A percentile compares a stretch with the other conserved stretches of the same genome.
Evolutionary conservation across 257 asterid species (phyloP).

Genomic region (Solanum paucissectum): DNA sequence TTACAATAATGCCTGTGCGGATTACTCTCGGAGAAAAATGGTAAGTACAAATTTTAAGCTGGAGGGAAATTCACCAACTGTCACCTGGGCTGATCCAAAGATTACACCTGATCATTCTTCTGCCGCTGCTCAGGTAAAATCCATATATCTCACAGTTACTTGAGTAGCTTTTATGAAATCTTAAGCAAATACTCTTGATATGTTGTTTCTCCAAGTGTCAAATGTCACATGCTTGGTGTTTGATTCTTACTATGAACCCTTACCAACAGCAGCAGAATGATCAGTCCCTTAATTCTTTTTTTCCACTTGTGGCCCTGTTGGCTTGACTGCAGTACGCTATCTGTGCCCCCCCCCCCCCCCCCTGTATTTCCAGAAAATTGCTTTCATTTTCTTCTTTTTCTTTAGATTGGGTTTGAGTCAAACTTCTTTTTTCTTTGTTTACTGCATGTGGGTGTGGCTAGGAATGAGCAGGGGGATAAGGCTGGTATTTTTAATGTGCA

Average conservation of each 20-base stretch:
- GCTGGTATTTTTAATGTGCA: background rate
- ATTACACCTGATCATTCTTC: slow-evolving; percentile 69
- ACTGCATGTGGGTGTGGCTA: background rate
- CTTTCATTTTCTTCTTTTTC: background rate
- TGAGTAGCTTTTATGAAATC: background rate
- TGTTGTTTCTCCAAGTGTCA: background rate
- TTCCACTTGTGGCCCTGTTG: background rate
- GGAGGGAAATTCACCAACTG: slow-evolving; percentile 76
- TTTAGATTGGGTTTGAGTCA: background rate
- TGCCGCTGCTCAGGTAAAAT: slow-evolving; percentile 70
- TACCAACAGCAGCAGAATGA: background rate
- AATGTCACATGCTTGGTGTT: background rate
- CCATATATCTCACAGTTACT: background rate
- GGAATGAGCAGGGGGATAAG: background rate
- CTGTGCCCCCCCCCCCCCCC: background rate
- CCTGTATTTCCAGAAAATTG: background rate
- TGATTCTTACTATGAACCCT: background rate
- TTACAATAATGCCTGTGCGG: slow-evolving; percentile 96
- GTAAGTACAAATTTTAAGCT: slow-evolving; percentile 54
- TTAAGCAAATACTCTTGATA: background rate
- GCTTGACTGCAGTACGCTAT: background rate
- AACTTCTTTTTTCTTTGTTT: background rate
- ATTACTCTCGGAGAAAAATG: slow-evolving; percentile 75
- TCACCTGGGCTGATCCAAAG: slow-evolving; percentile 97
- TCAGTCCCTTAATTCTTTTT: background rate